These are phyloP conservation scores for Crassisporium funariophilum DNA, from an alignment of 768 basidiomycete genomes.

Conservation along the genomic window DNA sequence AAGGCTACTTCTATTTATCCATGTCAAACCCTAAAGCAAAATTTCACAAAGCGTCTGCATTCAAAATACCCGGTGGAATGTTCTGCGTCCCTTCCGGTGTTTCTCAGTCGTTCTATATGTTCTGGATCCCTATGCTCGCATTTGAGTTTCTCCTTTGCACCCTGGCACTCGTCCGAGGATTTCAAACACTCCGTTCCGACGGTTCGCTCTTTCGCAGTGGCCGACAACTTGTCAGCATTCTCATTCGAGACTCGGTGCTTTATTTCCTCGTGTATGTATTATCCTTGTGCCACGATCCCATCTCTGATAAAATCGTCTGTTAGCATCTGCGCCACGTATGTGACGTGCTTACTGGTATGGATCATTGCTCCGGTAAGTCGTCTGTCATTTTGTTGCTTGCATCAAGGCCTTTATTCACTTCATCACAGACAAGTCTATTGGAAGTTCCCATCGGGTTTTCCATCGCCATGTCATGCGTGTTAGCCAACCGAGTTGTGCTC, in stretches of 20 bases:
- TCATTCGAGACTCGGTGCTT: slow-evolving; percentile 57
- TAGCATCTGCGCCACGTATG: slow-evolving; percentile 59
- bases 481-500: slow-evolving; percentile 57
- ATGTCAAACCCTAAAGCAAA: slow-evolving; percentile 12
- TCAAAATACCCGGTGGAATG: slow-evolving; percentile 17
- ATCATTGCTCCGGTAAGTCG: slow-evolving; percentile 35
- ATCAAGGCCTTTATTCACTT: neutral
- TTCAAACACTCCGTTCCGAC: slow-evolving; percentile 41
- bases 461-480: slow-evolving; percentile 57
- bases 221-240: slow-evolving; percentile 45
- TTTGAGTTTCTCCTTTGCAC: slow-evolving; percentile 56
- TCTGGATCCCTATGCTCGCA: slow-evolving; percentile 62
- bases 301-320: slow-evolving; percentile 1
- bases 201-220: slow-evolving; percentile 44
- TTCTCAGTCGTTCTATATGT: slow-evolving; percentile 48
- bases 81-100: slow-evolving; percentile 47
- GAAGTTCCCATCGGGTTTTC: slow-evolving; percentile 62
- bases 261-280: slow-evolving; percentile 59
- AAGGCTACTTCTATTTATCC: slow-evolving; percentile 1
- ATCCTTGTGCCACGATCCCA: neutral
- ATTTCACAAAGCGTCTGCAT: no score
- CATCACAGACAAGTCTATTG: slow-evolving; percentile 32
- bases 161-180: slow-evolving; percentile 52
- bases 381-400: neutral
- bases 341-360: slow-evolving; percentile 51